Percentiles rank a stretch among this genome's conserved stretches.
Evolutionary conservation across 495 filamentous ascomycete genomes (phyloP).

Genomic region (Bombardia bombarda): DNA sequence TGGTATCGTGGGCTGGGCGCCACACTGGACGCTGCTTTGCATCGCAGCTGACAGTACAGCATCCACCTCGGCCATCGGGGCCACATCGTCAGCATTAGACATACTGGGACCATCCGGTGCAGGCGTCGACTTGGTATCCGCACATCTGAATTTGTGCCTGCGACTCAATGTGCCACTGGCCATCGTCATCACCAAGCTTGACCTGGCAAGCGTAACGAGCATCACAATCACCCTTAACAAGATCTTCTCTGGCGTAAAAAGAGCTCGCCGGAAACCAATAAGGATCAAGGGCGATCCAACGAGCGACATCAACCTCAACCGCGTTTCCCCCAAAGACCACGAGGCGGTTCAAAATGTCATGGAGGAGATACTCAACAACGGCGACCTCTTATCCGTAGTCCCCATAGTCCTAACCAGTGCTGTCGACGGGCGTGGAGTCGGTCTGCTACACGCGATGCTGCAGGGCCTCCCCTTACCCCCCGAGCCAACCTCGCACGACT

Average conservation of each 20-base stretch:
- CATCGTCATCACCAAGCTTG: constrained; percentile 83
- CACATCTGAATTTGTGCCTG: constrained; percentile 82
- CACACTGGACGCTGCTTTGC: constrained; percentile 86
- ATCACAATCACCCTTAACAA: constrained; percentile 61
- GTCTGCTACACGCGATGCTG: constrained; percentile 73
- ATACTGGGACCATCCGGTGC: constrained; percentile 39
- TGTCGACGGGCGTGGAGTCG: constrained; percentile 75
- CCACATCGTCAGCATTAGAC: constrained; percentile 38
- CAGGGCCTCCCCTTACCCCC: constrained; percentile 65
- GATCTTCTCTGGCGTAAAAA: constrained; percentile 71
- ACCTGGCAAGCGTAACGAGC: constrained; percentile 66
- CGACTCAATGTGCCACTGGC: constrained; percentile 66
- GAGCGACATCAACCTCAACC: constrained; percentile 21
- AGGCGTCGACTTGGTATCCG: constrained; percentile 57
- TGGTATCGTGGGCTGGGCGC: constrained; percentile 89
- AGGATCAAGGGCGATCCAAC: constrained; percentile 50
- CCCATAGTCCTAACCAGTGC: constrained; percentile 87
- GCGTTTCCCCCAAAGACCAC: constrained; percentile 36
- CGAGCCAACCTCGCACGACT: constrained; percentile 38
- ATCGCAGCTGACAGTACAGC: constrained; percentile 72
- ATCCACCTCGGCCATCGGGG: constrained; percentile 23
- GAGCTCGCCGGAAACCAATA: constrained; percentile 59
- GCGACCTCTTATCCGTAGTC: constrained; percentile 49
- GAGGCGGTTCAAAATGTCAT: constrained; percentile 45
- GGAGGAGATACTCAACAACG: constrained; percentile 32